Evolutionary conservation across 345 rosid species (phyloP), one percentile per base, ranked within the genome.

Genomic region (Syzygium grande): DNA sequence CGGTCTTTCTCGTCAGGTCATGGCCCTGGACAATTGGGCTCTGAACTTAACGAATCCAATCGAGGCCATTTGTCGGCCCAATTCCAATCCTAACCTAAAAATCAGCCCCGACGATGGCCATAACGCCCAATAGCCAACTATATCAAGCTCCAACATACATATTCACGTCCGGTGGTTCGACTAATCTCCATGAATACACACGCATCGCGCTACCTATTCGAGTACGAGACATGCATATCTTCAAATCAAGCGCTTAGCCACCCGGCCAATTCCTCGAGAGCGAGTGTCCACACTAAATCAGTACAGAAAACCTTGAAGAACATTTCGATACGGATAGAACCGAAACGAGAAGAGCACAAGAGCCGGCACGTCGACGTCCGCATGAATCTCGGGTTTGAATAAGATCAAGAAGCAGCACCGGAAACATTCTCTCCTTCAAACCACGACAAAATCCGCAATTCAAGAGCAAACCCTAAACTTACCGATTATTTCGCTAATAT

Each of bases 341-440:
- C 49, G 25, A 11, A 19, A 73, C 5, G 19, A 73, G 27, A 38
- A 73, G 41, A 63, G 46, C 46, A 17, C 22, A 34, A 30, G 46
- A 68, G 46, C 5, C 46, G 2, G 46, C 25, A 17, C 0, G 0
- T 38, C 0, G 1, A 19, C 8, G 1, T 21, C 25, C 27, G 0
- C 83, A 73, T 38, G 27, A 38, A 73, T 38, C 49, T 73, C 49
- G 1, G 0, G 49, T 11, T 73, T 19, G 1, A 73, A 73, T 38
- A 11, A 73, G 83, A 38, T 38, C 8, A 21, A 38, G 38, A 38
- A 43, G 46, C 46, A 43, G 49, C 49, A 19, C 0, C 0, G 0
- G 43, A 65, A 30, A 65, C 9, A 65, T 8, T 65, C 0, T 15
- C 38, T 13, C 38, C 73, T n/a, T 61, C 73, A n/a, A 13, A n/a